These are phyloP conservation scores for Hemisphaericaspora nanyangensis DNA, from an alignment of 805 yeast genomes.

Conservation along the genomic window DNA sequence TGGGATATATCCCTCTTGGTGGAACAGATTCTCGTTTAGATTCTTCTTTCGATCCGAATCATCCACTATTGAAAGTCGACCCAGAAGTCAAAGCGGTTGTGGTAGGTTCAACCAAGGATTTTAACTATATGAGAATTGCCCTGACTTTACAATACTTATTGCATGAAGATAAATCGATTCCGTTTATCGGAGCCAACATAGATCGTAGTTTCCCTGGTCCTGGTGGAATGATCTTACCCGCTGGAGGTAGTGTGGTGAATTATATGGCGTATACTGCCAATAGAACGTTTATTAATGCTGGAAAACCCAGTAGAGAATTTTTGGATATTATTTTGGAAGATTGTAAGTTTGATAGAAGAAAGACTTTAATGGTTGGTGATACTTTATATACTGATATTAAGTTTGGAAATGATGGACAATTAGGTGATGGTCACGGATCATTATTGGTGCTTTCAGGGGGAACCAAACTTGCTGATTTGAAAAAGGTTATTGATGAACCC, in stretches of 20 bases:
- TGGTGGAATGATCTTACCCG: slow-evolving; percentile 33
- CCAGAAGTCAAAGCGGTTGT: slow-evolving; percentile 38
- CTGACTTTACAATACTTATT: slow-evolving; percentile 36
- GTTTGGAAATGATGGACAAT: slow-evolving; percentile 38
- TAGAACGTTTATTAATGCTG: slow-evolving; percentile 32
- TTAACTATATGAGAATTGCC: slow-evolving; percentile 35
- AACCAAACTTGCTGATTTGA: slow-evolving; percentile 23
- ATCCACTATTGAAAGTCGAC: slow-evolving; percentile 27
- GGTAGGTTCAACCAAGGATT: slow-evolving; percentile 35
- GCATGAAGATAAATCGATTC: slow-evolving; percentile 25
- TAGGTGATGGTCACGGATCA: slow-evolving; percentile 28
- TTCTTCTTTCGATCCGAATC: slow-evolving; percentile 19
- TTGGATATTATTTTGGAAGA: slow-evolving; percentile 26
- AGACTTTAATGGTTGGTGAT: slow-evolving; percentile 39
- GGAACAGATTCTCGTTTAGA: slow-evolving; percentile 29
- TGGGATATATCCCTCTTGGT: slow-evolving; percentile 33
- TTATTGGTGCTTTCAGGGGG: slow-evolving; percentile 38
- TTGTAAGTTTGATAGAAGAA: slow-evolving; percentile 21
- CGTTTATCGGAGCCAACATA: slow-evolving; percentile 39
- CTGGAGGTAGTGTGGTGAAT: slow-evolving; percentile 39
- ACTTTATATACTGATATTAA: slow-evolving; percentile 41
- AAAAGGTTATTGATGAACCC: slow-evolving; percentile 7
- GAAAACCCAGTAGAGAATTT: slow-evolving; percentile 33
- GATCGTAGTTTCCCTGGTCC: slow-evolving; percentile 40
- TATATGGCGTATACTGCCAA: slow-evolving; percentile 33